Percentiles rank a stretch among this genome's conserved stretches.
Conservation (phyloP, 2,329 filamentous ascomycete genomes). For the Leptographium flavum region DNA sequence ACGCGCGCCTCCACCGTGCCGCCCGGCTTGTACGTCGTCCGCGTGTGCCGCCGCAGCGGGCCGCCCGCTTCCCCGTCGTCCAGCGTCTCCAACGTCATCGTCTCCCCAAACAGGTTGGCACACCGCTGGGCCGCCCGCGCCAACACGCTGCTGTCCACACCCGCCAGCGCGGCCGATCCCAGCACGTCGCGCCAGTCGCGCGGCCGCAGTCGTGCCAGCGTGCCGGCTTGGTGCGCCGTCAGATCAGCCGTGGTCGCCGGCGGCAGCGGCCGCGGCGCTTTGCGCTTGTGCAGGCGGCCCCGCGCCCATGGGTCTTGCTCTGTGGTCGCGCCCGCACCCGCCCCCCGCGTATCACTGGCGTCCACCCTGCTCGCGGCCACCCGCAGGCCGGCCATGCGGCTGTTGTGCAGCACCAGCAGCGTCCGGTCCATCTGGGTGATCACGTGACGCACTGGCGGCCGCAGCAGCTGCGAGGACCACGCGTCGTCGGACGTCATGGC, state of each 20-base stretch:
- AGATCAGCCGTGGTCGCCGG: neutral
- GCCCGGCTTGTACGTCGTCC: neutral
- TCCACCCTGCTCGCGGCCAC: too few species aligned
- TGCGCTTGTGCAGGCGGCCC: neutral
- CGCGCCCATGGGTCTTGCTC: neutral
- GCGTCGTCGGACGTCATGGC: constrained; percentile 58
- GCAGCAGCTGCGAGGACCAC: constrained; percentile 46
- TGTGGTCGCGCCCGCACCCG: neutral
- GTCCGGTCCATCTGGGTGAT: constrained; percentile 55
- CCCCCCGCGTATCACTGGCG: too few species aligned
- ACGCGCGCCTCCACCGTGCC: neutral
- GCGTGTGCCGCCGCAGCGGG: neutral
- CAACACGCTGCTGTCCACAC: constrained; percentile 51
- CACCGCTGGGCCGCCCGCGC: constrained; percentile 61
- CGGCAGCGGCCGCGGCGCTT: neutral
- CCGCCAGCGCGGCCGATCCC: constrained; percentile 60
- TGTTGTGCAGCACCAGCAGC: constrained; percentile 55
- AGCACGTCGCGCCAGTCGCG: constrained; percentile 81
- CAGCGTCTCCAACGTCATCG: constrained; percentile 50
- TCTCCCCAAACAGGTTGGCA: constrained; percentile 57
- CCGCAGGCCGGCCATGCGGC: constrained; percentile 36
- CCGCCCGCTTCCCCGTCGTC: constrained; percentile 7
- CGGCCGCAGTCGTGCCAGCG: constrained; percentile 22
- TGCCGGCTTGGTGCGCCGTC: neutral
- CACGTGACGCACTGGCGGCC: constrained; percentile 55